These are phyloP conservation scores for Porcisia hertigi DNA, from an alignment of 208 protist species.

Conservation along the genomic window DNA sequence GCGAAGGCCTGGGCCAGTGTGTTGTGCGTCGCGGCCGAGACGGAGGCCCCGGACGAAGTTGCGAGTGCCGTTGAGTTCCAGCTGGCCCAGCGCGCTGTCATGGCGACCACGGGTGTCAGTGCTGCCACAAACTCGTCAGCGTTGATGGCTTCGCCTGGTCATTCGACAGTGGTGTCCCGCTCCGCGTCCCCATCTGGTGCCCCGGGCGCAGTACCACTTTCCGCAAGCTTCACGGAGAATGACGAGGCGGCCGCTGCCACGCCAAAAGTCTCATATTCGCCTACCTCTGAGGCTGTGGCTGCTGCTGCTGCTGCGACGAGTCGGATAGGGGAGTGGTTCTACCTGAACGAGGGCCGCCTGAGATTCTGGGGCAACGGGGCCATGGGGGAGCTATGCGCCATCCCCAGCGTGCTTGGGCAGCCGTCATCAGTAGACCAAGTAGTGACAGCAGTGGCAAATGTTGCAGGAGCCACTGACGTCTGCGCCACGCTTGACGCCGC, in stretches of 20 bases:
- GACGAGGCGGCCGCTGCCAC: background rate
- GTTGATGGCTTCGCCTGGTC: background rate
- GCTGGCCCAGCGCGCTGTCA: constrained; percentile 3
- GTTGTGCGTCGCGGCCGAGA: constrained; percentile 9
- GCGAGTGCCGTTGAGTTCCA: constrained; percentile 2
- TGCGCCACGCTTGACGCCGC: background rate
- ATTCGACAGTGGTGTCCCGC: background rate
- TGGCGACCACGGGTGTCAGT: background rate
- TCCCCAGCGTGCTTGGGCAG: background rate
- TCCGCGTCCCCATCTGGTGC: background rate
- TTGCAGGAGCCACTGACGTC: background rate
- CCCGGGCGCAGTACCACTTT: background rate
- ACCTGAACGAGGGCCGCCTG: constrained; percentile 33
- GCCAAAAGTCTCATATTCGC: too few relatives aligned
- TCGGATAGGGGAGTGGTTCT: constrained; percentile 35
- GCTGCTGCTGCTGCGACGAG: constrained; percentile 9
- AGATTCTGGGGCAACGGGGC: constrained; percentile 2
- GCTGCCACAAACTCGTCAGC: background rate
- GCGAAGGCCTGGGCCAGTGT: constrained; percentile 19
- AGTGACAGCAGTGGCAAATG: background rate
- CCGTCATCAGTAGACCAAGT: background rate
- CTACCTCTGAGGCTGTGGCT: background rate
- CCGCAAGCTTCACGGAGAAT: background rate
- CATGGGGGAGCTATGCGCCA: background rate
- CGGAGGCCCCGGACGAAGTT: constrained; percentile 4